Conservation (phyloP, 352 stramenopile species). For the Blastocystis sp. region DNA sequence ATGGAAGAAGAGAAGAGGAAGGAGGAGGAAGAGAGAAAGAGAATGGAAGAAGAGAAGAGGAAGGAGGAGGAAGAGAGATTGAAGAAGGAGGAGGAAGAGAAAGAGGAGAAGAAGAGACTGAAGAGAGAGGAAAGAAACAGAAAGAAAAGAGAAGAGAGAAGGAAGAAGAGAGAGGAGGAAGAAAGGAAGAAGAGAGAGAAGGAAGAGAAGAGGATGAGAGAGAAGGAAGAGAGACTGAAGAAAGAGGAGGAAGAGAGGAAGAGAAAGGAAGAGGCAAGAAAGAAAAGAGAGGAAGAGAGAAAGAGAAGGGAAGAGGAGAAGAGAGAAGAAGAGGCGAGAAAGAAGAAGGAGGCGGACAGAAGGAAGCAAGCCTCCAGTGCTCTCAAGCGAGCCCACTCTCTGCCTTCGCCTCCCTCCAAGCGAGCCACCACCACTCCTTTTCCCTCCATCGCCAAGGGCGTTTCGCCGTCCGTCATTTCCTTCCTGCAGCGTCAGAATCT, state of each 20-base stretch:
- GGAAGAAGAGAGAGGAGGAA: background rate
- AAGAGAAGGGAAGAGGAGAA: background rate
- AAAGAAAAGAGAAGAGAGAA: background rate
- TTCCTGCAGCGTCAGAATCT: background rate
- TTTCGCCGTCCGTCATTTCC: background rate
- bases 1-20: background rate
- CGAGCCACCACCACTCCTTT: background rate
- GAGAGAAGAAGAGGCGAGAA: background rate
- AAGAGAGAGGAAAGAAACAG: background rate
- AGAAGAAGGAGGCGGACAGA: background rate
- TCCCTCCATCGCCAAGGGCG: background rate
- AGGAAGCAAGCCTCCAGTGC: background rate
- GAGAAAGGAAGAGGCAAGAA: background rate
- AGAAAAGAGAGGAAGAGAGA: background rate
- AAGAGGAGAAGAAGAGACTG: background rate
- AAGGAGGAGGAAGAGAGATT: background rate
- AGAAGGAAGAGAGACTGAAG: background rate
- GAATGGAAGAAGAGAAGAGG: background rate
- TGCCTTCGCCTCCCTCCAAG: background rate
- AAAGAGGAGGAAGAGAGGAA: background rate
- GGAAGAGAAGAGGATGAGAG: background rate
- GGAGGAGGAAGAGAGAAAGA: constrained; percentile 2
- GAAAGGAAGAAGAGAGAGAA: background rate
- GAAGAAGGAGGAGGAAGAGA: background rate
- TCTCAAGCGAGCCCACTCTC: background rate